Percentiles rank a stretch among this genome's conserved stretches.
phyloP scores from a whole-genome alignment of 2,329 filamentous ascomycete species.

The Cladosporium sp. region DNA sequence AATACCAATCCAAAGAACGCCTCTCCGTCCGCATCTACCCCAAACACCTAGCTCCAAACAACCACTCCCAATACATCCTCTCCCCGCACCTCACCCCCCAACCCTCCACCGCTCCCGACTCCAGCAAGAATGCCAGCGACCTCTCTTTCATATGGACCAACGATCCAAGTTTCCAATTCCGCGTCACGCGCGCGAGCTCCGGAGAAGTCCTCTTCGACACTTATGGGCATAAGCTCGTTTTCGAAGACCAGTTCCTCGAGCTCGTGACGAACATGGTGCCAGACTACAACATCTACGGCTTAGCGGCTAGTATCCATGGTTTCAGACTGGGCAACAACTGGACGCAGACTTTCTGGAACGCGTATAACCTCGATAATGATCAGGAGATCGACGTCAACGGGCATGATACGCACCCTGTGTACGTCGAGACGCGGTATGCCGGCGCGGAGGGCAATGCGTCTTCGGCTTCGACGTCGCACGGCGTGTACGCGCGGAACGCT shows the following conservation, averaged over 20 bases:
- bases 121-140: slow-evolving; percentile 30
- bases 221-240: slow-evolving; percentile 35
- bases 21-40: slow-evolving; percentile 31
- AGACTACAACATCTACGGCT: slow-evolving; percentile 38
- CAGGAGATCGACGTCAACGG: slow-evolving; percentile 33
- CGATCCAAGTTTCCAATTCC: slow-evolving; percentile 35
- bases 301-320: slow-evolving; percentile 34
- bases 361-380: slow-evolving; percentile 34
- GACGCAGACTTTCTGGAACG: slow-evolving; percentile 39
- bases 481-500: slow-evolving; percentile 39
- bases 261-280: slow-evolving; percentile 33
- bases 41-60: slow-evolving; percentile 30
- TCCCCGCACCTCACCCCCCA: slow-evolving; percentile 25
- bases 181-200: slow-evolving; percentile 29
- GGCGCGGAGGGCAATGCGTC: slow-evolving; percentile 12
- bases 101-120: slow-evolving; percentile 20
- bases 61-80: slow-evolving; percentile 32
- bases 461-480: slow-evolving; percentile 30
- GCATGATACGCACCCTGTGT: slow-evolving; percentile 38
- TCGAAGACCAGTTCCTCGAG: slow-evolving; percentile 39
- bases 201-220: slow-evolving; percentile 38
- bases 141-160: slow-evolving; percentile 36
- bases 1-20: slow-evolving; percentile 34
- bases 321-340: slow-evolving; percentile 37
- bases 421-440: slow-evolving; percentile 38